Evolutionary conservation across 2,329 filamentous ascomycete genomes (phyloP).

Genomic region (Gaeumannomyces sp.): DNA sequence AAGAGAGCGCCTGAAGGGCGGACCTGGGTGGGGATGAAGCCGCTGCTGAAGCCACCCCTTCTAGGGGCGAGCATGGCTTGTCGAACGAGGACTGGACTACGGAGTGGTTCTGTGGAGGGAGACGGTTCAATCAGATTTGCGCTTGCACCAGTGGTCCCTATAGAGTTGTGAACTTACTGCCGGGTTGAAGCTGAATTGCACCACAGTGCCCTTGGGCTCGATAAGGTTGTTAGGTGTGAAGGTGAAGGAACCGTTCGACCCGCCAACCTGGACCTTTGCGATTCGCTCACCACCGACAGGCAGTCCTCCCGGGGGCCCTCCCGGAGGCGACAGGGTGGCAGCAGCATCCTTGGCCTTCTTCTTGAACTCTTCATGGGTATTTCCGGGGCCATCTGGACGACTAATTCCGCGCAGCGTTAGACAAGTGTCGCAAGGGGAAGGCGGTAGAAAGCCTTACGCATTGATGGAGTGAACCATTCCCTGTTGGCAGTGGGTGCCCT

Average conservation of each 20-base stretch:
- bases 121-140: not conserved
- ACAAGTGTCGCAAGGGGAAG: not conserved
- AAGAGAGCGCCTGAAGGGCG: slow-evolving; percentile 27
- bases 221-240: slow-evolving; percentile 29
- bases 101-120: slow-evolving; percentile 25
- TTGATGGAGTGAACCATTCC: slow-evolving; percentile 35
- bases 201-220: slow-evolving; percentile 25
- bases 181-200: slow-evolving; percentile 31
- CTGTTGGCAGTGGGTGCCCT: slow-evolving; percentile 38
- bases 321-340: slow-evolving; percentile 24
- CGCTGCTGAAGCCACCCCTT: slow-evolving; percentile 30
- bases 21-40: slow-evolving; percentile 29
- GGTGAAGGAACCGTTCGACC: slow-evolving; percentile 20
- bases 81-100: slow-evolving; percentile 34
- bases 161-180: slow-evolving; percentile 19
- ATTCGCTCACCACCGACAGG: slow-evolving; percentile 28
- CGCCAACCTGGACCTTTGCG: slow-evolving; percentile 28
- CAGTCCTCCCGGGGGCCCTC: slow-evolving; percentile 21
- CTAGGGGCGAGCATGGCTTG: slow-evolving; percentile 32
- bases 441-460: slow-evolving; percentile 19
- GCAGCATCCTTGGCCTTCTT: slow-evolving; percentile 19
- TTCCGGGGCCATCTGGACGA: slow-evolving; percentile 16
- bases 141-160: no score
- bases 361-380: slow-evolving; percentile 30
- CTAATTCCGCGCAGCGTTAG: not conserved